A percentile compares a stretch with the other conserved stretches of the same genome.
Conservation (phyloP, 306 rosid genomes). For the Clitoria ternatea region DNA sequence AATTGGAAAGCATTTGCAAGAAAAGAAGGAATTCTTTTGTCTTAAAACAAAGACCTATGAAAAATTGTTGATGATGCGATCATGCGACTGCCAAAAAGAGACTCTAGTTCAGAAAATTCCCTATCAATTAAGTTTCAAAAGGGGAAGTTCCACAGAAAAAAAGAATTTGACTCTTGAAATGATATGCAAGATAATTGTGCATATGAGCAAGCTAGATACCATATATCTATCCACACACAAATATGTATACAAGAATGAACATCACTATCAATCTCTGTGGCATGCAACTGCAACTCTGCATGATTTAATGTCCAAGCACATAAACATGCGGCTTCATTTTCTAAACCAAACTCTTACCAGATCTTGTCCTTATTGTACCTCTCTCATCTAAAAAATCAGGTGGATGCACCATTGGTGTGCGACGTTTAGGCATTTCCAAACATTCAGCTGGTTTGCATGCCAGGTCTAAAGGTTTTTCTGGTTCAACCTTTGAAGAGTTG, state of each 20-base stretch:
- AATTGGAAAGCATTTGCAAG: background rate
- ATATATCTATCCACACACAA: background rate
- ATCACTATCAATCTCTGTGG: background rate
- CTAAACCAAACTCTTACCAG: conserved; percentile 41
- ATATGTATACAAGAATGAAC: background rate
- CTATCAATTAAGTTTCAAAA: background rate
- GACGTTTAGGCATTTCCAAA: conserved; percentile 40
- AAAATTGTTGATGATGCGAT: background rate
- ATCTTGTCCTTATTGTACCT: conserved; percentile 39
- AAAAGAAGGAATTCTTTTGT: background rate
- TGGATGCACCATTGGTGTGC: conserved; percentile 61
- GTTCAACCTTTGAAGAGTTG: conserved; percentile 34
- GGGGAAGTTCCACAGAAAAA: background rate
- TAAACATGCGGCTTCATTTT: background rate
- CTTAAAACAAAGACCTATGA: background rate
- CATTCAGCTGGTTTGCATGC: conserved; percentile 24
- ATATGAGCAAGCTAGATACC: background rate
- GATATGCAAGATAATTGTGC: background rate
- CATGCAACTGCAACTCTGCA: background rate
- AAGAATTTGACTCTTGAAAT: background rate
- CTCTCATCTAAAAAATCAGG: conserved; percentile 67
- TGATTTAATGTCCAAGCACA: background rate
- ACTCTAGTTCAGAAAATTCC: background rate
- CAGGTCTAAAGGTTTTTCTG: conserved; percentile 35
- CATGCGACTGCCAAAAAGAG: background rate